Conservation (phyloP, 2,329 filamentous ascomycete species). For the Cladosporium phlei region DNA sequence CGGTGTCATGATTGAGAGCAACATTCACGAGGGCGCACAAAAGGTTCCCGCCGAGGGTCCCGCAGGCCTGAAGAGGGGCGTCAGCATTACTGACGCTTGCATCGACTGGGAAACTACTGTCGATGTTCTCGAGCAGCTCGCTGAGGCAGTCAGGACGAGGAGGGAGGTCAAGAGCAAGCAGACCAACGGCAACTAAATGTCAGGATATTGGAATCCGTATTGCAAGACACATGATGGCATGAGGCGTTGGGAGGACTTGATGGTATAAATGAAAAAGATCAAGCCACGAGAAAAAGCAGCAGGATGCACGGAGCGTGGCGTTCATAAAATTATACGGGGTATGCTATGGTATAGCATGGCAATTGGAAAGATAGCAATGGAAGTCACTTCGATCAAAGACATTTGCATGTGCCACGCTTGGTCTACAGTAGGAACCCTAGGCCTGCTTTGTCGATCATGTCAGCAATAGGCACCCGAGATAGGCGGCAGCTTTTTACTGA, state of each 20-base stretch:
- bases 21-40: slow-evolving; percentile 90
- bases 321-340: no score
- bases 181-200: slow-evolving; percentile 17
- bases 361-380: slow-evolving; percentile 7
- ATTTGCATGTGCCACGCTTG: no score
- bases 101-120: slow-evolving; percentile 92
- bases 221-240: slow-evolving; percentile 4
- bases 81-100: slow-evolving; percentile 96
- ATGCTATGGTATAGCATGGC: slow-evolving; percentile 3
- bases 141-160: slow-evolving; percentile 72
- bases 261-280: neutral
- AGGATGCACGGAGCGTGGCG: slow-evolving; percentile 4
- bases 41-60: slow-evolving; percentile 87
- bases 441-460: no score
- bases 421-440: no score
- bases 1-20: slow-evolving; percentile 98
- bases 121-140: slow-evolving; percentile 68
- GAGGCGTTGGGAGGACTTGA: slow-evolving; percentile 4
- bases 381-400: neutral
- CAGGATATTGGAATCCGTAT: neutral
- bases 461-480: no score
- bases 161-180: slow-evolving; percentile 43
- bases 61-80: slow-evolving; percentile 80
- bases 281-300: slow-evolving; percentile 5
- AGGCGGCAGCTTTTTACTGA: no score